Percentiles rank a stretch among this genome's conserved stretches.
These are phyloP conservation scores for Periconia digitata DNA, from an alignment of 2,329 filamentous ascomycete species.

Conservation along the genomic window DNA sequence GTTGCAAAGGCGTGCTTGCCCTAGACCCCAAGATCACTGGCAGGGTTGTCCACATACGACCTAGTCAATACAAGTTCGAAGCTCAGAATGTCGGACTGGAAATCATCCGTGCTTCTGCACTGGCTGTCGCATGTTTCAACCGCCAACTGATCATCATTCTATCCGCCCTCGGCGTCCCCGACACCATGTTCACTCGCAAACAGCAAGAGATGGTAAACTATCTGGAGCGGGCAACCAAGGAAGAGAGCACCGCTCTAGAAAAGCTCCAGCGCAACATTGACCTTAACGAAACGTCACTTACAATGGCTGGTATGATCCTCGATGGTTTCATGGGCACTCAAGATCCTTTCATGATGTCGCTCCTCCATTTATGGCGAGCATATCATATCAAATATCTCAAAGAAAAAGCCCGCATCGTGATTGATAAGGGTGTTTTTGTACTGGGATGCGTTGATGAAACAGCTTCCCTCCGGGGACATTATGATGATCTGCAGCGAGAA, in stretches of 20 bases:
- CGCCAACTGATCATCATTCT: constrained; percentile 88
- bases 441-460: constrained; percentile 90
- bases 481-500: constrained; percentile 47
- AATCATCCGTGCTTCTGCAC: constrained; percentile 78
- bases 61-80: constrained; percentile 86
- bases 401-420: constrained; percentile 83
- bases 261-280: constrained; percentile 78
- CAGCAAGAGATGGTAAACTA: constrained; percentile 67
- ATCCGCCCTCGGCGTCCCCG: constrained; percentile 71
- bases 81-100: constrained; percentile 73
- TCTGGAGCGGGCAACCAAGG: constrained; percentile 70
- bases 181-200: constrained; percentile 66
- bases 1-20: constrained; percentile 85
- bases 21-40: constrained; percentile 69
- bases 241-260: constrained; percentile 64
- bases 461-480: constrained; percentile 71
- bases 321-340: constrained; percentile 73
- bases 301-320: constrained; percentile 72
- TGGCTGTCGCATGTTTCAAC: constrained; percentile 79
- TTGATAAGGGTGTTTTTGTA: constrained; percentile 83
- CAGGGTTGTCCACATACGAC: constrained; percentile 73
- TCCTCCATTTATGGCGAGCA: constrained; percentile 81
- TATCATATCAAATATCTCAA: constrained; percentile 91
- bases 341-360: constrained; percentile 81
- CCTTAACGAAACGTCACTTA: constrained; percentile 77